Base-by-base conservation (phyloP, 192 early-diverging fungal genomes). In the Kappamyces sp. region DNA sequence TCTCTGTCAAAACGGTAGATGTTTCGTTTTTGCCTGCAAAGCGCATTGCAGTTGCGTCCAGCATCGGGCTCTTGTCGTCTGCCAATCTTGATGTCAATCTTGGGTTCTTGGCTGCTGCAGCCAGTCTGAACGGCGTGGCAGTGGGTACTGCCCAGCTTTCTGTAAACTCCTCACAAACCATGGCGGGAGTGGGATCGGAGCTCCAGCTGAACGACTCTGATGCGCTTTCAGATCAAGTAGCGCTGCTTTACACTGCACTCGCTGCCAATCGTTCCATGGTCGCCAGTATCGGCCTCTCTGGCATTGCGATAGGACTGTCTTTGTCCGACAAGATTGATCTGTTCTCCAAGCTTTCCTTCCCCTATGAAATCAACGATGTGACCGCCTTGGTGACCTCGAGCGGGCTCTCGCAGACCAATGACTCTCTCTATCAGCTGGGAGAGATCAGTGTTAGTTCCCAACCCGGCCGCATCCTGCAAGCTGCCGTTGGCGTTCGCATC, bases 371-470 rank as follows among this genome's bases (percentile, higher is more conserved):
- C 22, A 22, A 22, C 0, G 22, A 22, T 22, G 22, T 22, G 22
- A 22, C 22, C 22, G 22, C 22, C 22, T 22, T 22, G 22, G 22
- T 22, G 22, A 22, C 22, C 22, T 22, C 22, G 22, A 22, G 22
- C 22, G 22, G 22, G 22, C 22, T 22, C 22, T 22, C 22, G 22
- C 22, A 22, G 22, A 22, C 22, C 22, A 22, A 22, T 22, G 22
- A 22, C 22, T 22, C 22, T 22, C 22, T 22, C 22, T 22, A 22
- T 22, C 22, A 22, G 43, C 55, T 8, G 30, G 34, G 35, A 2
- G 49, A 61, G 46, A 34, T 70, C 41, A 32, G 54, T 3, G 40
- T 62, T 31, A 46, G 43, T 59, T 59, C 68, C 30, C 11, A 65
- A 35, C 47, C 63, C 39, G 49, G 50, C 29, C 63, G 57, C 38